A percentile compares a stretch with the other conserved stretches of the same genome.
phyloP scores from a whole-genome alignment of 1,284 basidiomycete species.

The Fomitopsis schrenkii region DNA sequence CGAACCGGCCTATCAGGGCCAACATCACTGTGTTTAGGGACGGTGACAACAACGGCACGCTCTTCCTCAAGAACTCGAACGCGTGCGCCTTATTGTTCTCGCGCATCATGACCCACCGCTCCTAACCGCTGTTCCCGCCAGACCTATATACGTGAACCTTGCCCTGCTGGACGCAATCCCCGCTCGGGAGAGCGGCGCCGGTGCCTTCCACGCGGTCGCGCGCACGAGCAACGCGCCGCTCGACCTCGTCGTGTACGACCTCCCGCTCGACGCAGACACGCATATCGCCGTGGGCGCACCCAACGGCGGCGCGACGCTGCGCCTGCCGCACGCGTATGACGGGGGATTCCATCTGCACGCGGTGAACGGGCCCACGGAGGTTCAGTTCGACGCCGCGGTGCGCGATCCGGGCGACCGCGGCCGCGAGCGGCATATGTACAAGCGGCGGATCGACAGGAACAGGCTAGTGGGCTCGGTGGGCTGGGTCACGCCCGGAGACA shows the following conservation, averaged over 20 bases:
- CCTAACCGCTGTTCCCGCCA: not conserved
- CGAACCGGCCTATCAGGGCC: constrained; percentile 32
- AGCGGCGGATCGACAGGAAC: not conserved
- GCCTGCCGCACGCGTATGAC: constrained; percentile 37
- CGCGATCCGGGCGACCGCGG: constrained; percentile 37
- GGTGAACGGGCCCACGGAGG: constrained; percentile 11
- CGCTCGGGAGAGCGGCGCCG: constrained; percentile 22
- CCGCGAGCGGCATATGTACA: constrained; percentile 24
- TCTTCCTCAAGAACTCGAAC: not conserved
- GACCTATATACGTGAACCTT: not conserved
- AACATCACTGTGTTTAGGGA: constrained; percentile 30
- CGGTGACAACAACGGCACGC: constrained; percentile 3
- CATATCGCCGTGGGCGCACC: constrained; percentile 20
- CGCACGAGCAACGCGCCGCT: constrained; percentile 21
- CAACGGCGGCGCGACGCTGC: constrained; percentile 24
- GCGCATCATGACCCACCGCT: not conserved
- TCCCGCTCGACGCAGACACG: constrained; percentile 36
- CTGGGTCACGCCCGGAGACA: not conserved
- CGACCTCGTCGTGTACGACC: constrained; percentile 25
- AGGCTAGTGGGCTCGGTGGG: not conserved
- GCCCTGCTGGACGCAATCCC: constrained; percentile 15
- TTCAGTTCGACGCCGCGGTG: constrained; percentile 1
- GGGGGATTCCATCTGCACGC: constrained; percentile 33
- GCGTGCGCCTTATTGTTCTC: not conserved
- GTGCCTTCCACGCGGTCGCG: constrained; percentile 25